Base-by-base conservation (phyloP, 305 asterid species). In the Fraxinus paxiana region DNA sequence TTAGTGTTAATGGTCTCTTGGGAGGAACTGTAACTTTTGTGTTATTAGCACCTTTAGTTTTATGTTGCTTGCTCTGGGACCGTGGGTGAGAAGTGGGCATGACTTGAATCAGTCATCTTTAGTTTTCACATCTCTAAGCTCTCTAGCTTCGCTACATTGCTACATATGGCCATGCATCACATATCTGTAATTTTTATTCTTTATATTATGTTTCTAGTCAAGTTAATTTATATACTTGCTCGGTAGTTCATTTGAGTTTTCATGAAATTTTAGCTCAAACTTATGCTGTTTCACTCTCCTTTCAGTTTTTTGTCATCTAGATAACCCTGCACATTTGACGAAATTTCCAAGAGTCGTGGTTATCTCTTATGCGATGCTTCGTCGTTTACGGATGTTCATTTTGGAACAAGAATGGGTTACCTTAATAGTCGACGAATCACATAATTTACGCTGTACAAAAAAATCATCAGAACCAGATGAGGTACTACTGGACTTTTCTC, bases 401-500 rank as follows among this genome's bases (percentile, higher is more conserved):
- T 80, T 90, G 90, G 92, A 87, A 79, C 92, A 84, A 84, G 93
- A 93, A 83, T 93, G 99, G 99, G 94, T 70, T 73, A 91, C 94
- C 83, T 77, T 92, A 89, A 91, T 95, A 80, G 88, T 95, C 75
- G 99, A 95, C 75, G 99, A 95, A 87, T 95, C 99, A 48, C 98
- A 95, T 89, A 91, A 95, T 85, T 81, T 95, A 76, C 96, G 83
- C 69, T 93, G 97, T 87, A 85, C 87, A 82, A 93, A 90, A 85
- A 92, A 92, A 85, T 78, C 83, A 78, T 76, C 89, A 77, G 98
- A 95, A 86, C 87, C 87, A 31, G 95, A 92, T 78, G 97, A 93
- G 97, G 98, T 95, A 89, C 24, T 95, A 89, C 24, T 28, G 38
- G 37, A 48, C 77, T 80, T 73, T 81, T 28, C 59, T 70, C 56